Base-by-base conservation (phyloP, 2,329 filamentous ascomycete species). In the Hypoxylon sp. region DNA sequence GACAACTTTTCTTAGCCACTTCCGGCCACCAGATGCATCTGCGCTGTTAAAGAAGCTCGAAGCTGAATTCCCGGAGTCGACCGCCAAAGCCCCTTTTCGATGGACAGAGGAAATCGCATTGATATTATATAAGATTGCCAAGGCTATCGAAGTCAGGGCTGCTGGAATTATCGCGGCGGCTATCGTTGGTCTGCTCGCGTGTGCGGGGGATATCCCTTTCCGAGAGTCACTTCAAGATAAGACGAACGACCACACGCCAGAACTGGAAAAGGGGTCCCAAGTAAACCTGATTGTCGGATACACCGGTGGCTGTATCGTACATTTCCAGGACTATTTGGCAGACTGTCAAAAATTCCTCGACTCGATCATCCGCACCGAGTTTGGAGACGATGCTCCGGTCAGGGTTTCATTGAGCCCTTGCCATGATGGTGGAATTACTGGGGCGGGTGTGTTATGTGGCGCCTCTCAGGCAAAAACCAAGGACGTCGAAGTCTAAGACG, bases 231-330 rank as follows among this genome's bases (percentile, higher is more conserved):
- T 61, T 1, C 64, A 64, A 28, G 55, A 59, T 45, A 43, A 55
- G 21, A 59, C 64, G 13, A 67, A 65, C 30, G 34, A 43, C n/a
- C 41, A 53, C n/a, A 17, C 38, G 17, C 34, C n/a, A 14, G 36
- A 64, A 34, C 36, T 19, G 9, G 38, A 64, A 34, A 36, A 65
- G 43, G 48, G 65, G 17, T 65, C 67, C 34, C 68, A 77, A 65
- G 72, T 81, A 67, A 90, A 93, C 72, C 78, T 95, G 30, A 89
- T 93, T 1, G 90, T 94, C 21, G 92, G 92, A 0, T 94, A 93
- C 75, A 93, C 92, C 0, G 92, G 92, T 32, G 91, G 91, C 5
- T 93, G 92, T 74, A 94, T 94, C 65, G 87, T 89, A n/a, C 89
- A 92, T 74, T 93, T 93, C 74, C 91, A 92, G 51, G 86, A 91